phyloP scores from a whole-genome alignment of 2,329 filamentous ascomycete genomes.

The Zymoseptoria passerinii region DNA sequence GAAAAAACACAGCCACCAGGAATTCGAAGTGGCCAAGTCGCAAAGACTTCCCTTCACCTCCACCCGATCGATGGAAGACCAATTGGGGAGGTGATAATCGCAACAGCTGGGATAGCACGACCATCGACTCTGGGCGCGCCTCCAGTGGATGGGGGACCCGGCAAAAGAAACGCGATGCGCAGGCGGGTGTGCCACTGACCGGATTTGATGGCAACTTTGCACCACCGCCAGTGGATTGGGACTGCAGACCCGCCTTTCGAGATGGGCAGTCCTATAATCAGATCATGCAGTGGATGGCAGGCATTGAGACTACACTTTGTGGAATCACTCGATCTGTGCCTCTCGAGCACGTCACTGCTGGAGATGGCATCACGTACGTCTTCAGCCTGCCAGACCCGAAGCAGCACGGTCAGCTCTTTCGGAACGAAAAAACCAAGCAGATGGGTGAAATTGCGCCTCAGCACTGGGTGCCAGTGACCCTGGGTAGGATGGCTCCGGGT shows the following conservation, averaged over 20 bases:
- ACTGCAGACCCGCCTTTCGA: constrained; percentile 26
- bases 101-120: constrained; percentile 5
- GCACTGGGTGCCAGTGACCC: constrained; percentile 25
- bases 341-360: constrained; percentile 4
- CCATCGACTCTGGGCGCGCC: constrained; percentile 12
- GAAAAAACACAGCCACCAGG: neutral
- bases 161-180: constrained; percentile 7
- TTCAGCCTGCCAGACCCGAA: constrained; percentile 2
- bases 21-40: constrained; percentile 7
- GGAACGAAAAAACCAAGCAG: constrained; percentile 1
- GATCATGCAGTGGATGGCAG: constrained; percentile 24
- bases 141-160: constrained; percentile 11
- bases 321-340: neutral
- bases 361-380: constrained; percentile 12
- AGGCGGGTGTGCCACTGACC: constrained; percentile 7
- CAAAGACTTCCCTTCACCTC: constrained; percentile 13
- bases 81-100: constrained; percentile 10
- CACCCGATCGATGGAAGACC: constrained; percentile 14
- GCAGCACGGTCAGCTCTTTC: neutral
- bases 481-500: constrained; percentile 15
- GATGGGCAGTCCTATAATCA: constrained; percentile 16
- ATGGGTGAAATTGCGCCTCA: constrained; percentile 24
- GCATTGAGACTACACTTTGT: constrained; percentile 4
- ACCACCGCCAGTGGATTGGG: constrained; percentile 42
- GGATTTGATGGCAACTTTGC: constrained; percentile 42